Percentiles rank a stretch among this genome's conserved stretches.
These are phyloP conservation scores for Hypoxylon lienhwacheense DNA, from an alignment of 495 filamentous ascomycete genomes.

Conservation along the genomic window DNA sequence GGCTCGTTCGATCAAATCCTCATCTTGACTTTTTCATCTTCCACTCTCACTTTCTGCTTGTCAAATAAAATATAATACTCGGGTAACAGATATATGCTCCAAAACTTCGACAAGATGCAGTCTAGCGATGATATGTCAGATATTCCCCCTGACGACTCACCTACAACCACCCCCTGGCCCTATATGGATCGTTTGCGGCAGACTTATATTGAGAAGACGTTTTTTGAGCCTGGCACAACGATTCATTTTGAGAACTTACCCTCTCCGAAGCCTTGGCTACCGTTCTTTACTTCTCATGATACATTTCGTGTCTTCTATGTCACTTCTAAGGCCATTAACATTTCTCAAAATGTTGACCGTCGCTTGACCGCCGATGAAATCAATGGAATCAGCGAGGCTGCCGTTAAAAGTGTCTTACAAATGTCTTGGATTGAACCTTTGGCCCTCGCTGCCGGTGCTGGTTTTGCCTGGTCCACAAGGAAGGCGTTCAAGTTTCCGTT, in stretches of 20 bases:
- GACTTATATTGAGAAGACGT: constrained; percentile 19
- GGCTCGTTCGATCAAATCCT: too few relatives aligned
- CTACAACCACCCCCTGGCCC: constrained; percentile 29
- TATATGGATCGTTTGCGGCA: not conserved
- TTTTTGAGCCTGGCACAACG: constrained; percentile 31
- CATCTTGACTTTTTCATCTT: too few relatives aligned
- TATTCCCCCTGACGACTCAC: constrained; percentile 1
- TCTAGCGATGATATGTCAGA: not conserved
- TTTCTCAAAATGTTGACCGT: constrained; percentile 1
- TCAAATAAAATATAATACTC: not conserved
- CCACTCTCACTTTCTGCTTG: too few relatives aligned
- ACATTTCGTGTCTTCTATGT: not conserved
- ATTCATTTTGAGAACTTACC: constrained; percentile 33
- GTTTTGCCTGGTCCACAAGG: not conserved
- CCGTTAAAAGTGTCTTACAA: not conserved
- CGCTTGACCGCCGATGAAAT: constrained; percentile 26
- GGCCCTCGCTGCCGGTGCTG: not conserved
- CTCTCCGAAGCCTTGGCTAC: constrained; percentile 9
- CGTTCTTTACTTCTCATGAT: not conserved
- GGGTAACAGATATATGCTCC: not conserved
- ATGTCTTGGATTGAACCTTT: not conserved
- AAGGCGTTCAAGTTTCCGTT: constrained; percentile 27
- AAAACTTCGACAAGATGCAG: constrained; percentile 11
- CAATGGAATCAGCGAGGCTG: constrained; percentile 18
- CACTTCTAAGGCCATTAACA: not conserved